Conservation (phyloP, 1,139 yeast genomes). For the Sugiyamaella grinbergsii region DNA sequence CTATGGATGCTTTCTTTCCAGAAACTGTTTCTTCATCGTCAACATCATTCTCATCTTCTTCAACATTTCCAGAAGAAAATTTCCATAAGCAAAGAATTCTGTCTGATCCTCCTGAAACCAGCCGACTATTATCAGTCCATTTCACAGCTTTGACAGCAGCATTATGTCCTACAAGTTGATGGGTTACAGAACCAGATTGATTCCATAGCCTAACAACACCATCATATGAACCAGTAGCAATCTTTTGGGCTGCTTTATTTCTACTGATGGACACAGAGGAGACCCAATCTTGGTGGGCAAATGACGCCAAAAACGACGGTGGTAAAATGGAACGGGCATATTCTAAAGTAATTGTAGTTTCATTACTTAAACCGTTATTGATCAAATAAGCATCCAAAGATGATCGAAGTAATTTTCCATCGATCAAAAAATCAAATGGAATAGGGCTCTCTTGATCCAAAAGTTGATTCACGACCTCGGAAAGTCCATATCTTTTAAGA, state of each 20-base stretch:
- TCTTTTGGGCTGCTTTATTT: constrained; percentile 38
- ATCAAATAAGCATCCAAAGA: constrained; percentile 79
- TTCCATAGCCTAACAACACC: constrained; percentile 92
- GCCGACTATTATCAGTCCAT: constrained; percentile 61
- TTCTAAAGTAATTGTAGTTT: constrained; percentile 76
- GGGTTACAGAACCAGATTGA: constrained; percentile 76
- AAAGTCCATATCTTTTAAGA: constrained; percentile 85
- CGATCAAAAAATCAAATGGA: constrained; percentile 91
- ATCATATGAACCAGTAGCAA: constrained; percentile 89
- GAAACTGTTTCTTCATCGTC: constrained; percentile 22
- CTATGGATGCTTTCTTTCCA: constrained; percentile 61
- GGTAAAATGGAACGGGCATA: constrained; percentile 93
- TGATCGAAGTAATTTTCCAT: constrained; percentile 59
- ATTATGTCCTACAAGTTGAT: constrained; percentile 83
- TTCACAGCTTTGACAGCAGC: constrained; percentile 81
- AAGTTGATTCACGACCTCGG: constrained; percentile 92
- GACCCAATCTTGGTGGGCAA: constrained; percentile 94
- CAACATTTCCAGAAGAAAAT: constrained; percentile 50
- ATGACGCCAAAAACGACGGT: constrained; percentile 86
- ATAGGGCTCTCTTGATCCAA: constrained; percentile 62
- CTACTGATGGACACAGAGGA: constrained; percentile 62
- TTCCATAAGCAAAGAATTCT: constrained; percentile 89
- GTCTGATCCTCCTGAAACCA: constrained; percentile 87
- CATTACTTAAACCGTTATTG: constrained; percentile 77
- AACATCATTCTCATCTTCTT: constrained; percentile 38